Conservation (phyloP, 495 filamentous ascomycete genomes). For the Podospora fimiseda region DNA sequence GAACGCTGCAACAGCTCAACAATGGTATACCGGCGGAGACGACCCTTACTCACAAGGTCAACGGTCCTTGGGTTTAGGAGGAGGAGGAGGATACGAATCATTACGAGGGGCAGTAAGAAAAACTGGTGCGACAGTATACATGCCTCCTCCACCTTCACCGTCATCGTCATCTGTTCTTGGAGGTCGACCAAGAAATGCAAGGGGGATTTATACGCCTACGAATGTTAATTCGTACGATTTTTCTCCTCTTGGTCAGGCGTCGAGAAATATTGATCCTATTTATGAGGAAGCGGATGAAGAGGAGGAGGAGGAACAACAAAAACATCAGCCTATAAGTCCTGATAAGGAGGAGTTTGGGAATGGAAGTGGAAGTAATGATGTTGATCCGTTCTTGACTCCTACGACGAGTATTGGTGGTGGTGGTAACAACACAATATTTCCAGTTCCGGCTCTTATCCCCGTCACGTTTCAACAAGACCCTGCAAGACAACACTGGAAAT, state of each 20-base stretch:
- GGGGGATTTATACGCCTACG: constrained; percentile 27
- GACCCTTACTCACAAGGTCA: constrained; percentile 36
- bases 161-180: background rate
- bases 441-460: too few relatives aligned
- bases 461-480: too few relatives aligned
- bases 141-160: constrained; percentile 15
- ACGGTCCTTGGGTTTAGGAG: constrained; percentile 40
- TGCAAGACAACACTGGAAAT: too few relatives aligned
- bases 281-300: constrained; percentile 61
- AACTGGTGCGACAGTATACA: constrained; percentile 8
- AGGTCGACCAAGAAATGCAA: constrained; percentile 14
- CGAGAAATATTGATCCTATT: constrained; percentile 47
- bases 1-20: constrained; percentile 18
- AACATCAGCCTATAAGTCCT: constrained; percentile 7
- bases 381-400: constrained; percentile 43
- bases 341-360: constrained; percentile 14
- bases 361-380: too few relatives aligned
- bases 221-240: constrained; percentile 20
- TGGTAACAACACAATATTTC: too few relatives aligned
- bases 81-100: too few relatives aligned
- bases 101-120: constrained; percentile 23
- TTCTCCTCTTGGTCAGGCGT: constrained; percentile 7
- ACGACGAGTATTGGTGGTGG: constrained; percentile 1
- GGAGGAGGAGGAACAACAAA: constrained; percentile 21
- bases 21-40: constrained; percentile 38